A percentile compares a stretch with the other conserved stretches of the same genome.
Conservation (phyloP, 164 flowering plant species). For the Malania oleifera region DNA sequence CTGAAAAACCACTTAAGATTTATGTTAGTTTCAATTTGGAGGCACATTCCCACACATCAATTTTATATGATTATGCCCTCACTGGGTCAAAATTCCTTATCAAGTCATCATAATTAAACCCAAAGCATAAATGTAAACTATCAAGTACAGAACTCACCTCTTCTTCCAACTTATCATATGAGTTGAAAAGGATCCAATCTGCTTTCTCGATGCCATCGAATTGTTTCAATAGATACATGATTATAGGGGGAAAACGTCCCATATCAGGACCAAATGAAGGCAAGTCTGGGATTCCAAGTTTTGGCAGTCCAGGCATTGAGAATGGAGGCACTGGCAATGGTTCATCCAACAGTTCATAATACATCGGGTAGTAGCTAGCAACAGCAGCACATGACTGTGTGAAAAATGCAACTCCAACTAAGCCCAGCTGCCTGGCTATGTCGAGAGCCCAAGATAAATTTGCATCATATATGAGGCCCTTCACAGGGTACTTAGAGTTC, state of each 20-base stretch:
- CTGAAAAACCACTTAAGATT: too few species aligned
- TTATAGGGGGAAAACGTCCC: slow-evolving; percentile 12
- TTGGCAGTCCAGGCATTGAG: slow-evolving; percentile 17
- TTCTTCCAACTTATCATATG: slow-evolving; percentile 17
- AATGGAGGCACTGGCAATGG: slow-evolving; percentile 4
- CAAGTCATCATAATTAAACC: too few species aligned
- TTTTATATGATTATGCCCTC: too few species aligned
- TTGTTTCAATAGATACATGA: slow-evolving; percentile 10
- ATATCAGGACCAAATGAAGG: slow-evolving; percentile 11
- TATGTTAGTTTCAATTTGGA: too few species aligned
- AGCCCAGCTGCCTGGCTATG: slow-evolving; percentile 10
- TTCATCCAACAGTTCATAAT: slow-evolving; percentile 3
- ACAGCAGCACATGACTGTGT: slow-evolving; percentile 23
- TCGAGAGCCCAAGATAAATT: slow-evolving; percentile 20
- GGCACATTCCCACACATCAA: too few species aligned
- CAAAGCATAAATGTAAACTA: too few species aligned
- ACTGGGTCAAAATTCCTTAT: too few species aligned
- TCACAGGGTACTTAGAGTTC: slow-evolving; percentile 11
- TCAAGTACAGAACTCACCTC: slow-evolving; percentile 10
- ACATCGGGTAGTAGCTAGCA: slow-evolving; percentile 20
- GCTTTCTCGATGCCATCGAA: slow-evolving; percentile 14
- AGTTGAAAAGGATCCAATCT: slow-evolving; percentile 23
- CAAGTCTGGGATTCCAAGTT: slow-evolving; percentile 10
- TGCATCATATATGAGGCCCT: slow-evolving; percentile 22
- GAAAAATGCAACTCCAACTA: slow-evolving; percentile 14